Evolutionary conservation across 305 asterid species (phyloP).

Genomic region (Fraxinus baroniana): DNA sequence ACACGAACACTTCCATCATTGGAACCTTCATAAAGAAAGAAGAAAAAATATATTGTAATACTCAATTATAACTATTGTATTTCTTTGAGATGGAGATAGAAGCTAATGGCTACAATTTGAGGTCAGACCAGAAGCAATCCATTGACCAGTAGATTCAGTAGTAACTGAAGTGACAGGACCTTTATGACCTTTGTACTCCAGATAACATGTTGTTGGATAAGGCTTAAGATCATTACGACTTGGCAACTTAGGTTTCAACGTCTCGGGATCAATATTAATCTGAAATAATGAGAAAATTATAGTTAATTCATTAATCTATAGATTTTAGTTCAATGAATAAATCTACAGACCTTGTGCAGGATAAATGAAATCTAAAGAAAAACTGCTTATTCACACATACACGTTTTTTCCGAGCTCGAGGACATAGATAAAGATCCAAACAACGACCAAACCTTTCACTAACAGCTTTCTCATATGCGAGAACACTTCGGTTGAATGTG

Average conservation of each 20-base stretch:
- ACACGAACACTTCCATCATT: constrained; percentile 86
- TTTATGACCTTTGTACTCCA: constrained; percentile 87
- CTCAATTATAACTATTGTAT: background rate
- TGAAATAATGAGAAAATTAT: constrained; percentile 30
- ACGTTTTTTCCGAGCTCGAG: constrained; percentile 81
- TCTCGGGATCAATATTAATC: constrained; percentile 94
- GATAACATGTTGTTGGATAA: constrained; percentile 83
- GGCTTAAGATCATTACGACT: constrained; percentile 89
- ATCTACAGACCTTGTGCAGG: background rate
- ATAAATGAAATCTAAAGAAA: constrained; percentile 3
- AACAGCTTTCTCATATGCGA: constrained; percentile 80
- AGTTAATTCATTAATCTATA: background rate
- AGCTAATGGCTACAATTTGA: background rate
- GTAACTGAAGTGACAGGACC: constrained; percentile 83
- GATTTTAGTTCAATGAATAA: constrained; percentile 9
- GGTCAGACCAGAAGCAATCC: constrained; percentile 91
- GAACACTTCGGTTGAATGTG: constrained; percentile 74
- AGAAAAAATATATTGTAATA: constrained; percentile 7
- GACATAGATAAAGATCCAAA: constrained; percentile 91
- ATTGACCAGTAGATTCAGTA: constrained; percentile 76
- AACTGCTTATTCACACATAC: constrained; percentile 43
- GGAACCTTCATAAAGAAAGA: constrained; percentile 56
- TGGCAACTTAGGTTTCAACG: constrained; percentile 92
- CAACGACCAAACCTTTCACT: constrained; percentile 86
- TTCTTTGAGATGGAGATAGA: background rate